These are phyloP conservation scores for Daldinia decipiens DNA, from an alignment of 495 filamentous ascomycete genomes.

Conservation along the genomic window DNA sequence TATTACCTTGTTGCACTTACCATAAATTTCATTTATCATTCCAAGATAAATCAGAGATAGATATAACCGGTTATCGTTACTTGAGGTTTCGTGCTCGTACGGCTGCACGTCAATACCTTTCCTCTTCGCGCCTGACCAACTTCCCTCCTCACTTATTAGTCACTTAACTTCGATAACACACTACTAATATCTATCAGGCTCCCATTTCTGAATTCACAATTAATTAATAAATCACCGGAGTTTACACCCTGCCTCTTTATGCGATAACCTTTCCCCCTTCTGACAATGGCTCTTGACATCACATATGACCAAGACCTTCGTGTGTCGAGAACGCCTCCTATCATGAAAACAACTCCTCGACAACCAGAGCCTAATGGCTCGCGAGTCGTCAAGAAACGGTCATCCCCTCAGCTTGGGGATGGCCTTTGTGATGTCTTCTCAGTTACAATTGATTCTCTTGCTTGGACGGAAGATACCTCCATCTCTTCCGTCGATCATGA, in stretches of 20 bases:
- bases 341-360: constrained; percentile 26
- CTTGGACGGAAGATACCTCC: not conserved
- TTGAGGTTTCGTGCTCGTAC: not conserved
- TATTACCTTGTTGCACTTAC: not conserved
- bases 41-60: not conserved
- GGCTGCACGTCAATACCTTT: not conserved
- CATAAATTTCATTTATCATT: too few species aligned
- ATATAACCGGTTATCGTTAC: not conserved
- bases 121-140: not conserved
- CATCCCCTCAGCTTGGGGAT: constrained; percentile 40
- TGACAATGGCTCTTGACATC: not conserved
- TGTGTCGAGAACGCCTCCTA: not conserved
- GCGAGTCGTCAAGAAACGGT: constrained; percentile 21
- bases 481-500: not conserved
- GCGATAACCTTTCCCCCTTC: not conserved
- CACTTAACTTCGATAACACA: not conserved
- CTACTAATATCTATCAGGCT: constrained; percentile 4
- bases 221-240: not conserved
- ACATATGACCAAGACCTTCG: not conserved
- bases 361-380: constrained; percentile 32
- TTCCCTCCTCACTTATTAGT: not conserved
- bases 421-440: constrained; percentile 27
- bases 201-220: not conserved
- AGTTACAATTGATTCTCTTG: not conserved
- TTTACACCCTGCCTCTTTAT: not conserved